A percentile compares a stretch with the other conserved stretches of the same genome.
phyloP scores from a whole-genome alignment of 2,329 filamentous ascomycete species.

The Aspergillus hortae region DNA sequence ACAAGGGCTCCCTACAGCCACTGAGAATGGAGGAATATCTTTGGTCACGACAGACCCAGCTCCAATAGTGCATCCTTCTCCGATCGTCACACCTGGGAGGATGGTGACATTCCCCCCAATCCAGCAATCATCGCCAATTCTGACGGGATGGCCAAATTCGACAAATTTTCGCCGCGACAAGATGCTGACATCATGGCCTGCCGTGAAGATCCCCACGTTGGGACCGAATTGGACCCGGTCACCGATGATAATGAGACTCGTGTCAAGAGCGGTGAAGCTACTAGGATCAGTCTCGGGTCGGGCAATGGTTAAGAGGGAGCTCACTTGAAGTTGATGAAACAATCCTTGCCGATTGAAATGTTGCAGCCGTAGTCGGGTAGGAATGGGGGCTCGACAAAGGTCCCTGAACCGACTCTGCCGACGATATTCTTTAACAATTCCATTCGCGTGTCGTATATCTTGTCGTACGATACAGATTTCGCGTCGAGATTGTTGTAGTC shows the following conservation, averaged over 20 bases:
- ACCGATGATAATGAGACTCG: conserved; percentile 51
- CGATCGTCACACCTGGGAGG: conserved; percentile 42
- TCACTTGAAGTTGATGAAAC: conserved; percentile 33
- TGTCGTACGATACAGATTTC: conserved; percentile 22
- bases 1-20: conserved; percentile 27
- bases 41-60: conserved; percentile 41
- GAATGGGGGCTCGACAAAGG: conserved; percentile 31
- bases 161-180: conserved; percentile 46
- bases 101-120: conserved; percentile 48
- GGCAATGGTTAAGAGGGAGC: conserved; percentile 1
- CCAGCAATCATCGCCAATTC: conserved; percentile 49
- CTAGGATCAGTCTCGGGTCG: not conserved
- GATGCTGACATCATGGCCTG: conserved; percentile 52
- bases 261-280: conserved; percentile 57
- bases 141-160: conserved; percentile 48
- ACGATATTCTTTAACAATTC: conserved; percentile 26
- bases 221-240: conserved; percentile 53
- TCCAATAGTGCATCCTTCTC: conserved; percentile 40
- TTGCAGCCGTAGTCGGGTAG: conserved; percentile 33
- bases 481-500: conserved; percentile 30
- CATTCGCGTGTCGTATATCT: conserved; percentile 22
- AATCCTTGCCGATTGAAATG: conserved; percentile 26
- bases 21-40: conserved; percentile 30
- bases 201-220: conserved; percentile 51
- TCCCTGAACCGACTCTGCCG: conserved; percentile 26